Base-by-base conservation (phyloP, 768 basidiomycete species). In the Boletus sensibilis region DNA sequence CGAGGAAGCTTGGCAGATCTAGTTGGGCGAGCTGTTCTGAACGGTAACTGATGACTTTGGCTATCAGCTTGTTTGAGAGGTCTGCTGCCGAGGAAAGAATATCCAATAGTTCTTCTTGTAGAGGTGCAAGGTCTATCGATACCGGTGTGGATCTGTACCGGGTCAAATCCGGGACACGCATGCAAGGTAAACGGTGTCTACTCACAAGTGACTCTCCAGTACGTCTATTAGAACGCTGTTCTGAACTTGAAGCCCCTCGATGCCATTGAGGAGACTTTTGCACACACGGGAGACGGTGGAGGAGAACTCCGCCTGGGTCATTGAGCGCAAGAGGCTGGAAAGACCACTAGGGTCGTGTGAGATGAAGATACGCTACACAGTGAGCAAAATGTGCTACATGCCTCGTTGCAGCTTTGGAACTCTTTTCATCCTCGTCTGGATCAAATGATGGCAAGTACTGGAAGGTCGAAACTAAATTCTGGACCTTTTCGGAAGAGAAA, bases 1-100 rank as follows among this genome's bases (percentile, higher is more conserved):
- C 79, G 34, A 92, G 75, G 74, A 98, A 98, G 43, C 87, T 83
- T 4, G 79, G 74, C 34, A 98, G 73, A 23, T 84, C 77, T 23
- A 98, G 79, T 13, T 79, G 74, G 0, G 89, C 79, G 69, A 96
- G 92, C 60, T 88, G 85, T 59, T 96, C 92, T 14, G 87, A 79
- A 29, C 96, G 84, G 8, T 84, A 75, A 40, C 82, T 76, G 39
- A 98, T 74, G n/a, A 94, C 78, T 68, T 88, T 90, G 20, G 93
- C 88, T 2, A 84, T 84, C 27, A 91, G 83, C 10, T 86, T 82
- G 70, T 97, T 94, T 10, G 92, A 86, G 5, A 96, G 81, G 66
- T 98, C 96, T 21, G 92, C 84, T 1, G 87, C 82, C 0, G 92
- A 86, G 2, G 86, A 82, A 37, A 97, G 75, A 42, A 90, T 84